These are phyloP conservation scores for Podila minutissima DNA, from an alignment of 192 early-diverging fungal genomes.

Conservation along the genomic window DNA sequence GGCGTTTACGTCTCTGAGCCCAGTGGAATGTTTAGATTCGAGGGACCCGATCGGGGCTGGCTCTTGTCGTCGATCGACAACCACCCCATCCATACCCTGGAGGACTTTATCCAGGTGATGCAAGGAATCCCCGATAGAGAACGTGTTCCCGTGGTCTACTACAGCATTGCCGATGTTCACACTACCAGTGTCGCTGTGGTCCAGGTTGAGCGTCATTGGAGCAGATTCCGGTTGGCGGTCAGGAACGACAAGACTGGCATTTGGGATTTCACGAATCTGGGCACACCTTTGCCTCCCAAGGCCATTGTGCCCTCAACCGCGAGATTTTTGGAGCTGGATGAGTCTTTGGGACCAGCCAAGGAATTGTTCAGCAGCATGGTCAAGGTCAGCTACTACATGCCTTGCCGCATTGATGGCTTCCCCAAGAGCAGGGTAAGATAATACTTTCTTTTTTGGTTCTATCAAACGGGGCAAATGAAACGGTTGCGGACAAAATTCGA, in stretches of 20 bases:
- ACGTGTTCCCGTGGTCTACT: slow-evolving; percentile 82
- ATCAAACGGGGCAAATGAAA: too few species aligned
- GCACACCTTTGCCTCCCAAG: slow-evolving; percentile 65
- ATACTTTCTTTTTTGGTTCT: slow-evolving; percentile 1
- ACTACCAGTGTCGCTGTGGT: slow-evolving; percentile 75
- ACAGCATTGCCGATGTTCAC: slow-evolving; percentile 81
- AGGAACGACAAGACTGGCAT: slow-evolving; percentile 77
- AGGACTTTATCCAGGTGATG: slow-evolving; percentile 82
- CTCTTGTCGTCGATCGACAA: slow-evolving; percentile 81
- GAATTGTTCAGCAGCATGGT: slow-evolving; percentile 75
- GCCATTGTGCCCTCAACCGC: slow-evolving; percentile 69
- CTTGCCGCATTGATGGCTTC: slow-evolving; percentile 78
- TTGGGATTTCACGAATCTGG: slow-evolving; percentile 81
- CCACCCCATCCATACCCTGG: slow-evolving; percentile 75
- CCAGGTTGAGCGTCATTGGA: slow-evolving; percentile 80
- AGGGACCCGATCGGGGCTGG: slow-evolving; percentile 77
- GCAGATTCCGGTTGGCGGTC: slow-evolving; percentile 72
- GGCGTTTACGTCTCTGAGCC: slow-evolving; percentile 85
- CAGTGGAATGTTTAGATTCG: slow-evolving; percentile 74
- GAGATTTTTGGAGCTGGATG: slow-evolving; percentile 72
- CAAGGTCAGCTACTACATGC: slow-evolving; percentile 78
- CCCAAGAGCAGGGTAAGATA: slow-evolving; percentile 66
- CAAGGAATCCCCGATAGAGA: slow-evolving; percentile 77
- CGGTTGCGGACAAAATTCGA: too few species aligned
- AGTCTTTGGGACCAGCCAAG: slow-evolving; percentile 69